Conservation (phyloP, 768 basidiomycete species). For the Termitomyces bulborhizus region DNA sequence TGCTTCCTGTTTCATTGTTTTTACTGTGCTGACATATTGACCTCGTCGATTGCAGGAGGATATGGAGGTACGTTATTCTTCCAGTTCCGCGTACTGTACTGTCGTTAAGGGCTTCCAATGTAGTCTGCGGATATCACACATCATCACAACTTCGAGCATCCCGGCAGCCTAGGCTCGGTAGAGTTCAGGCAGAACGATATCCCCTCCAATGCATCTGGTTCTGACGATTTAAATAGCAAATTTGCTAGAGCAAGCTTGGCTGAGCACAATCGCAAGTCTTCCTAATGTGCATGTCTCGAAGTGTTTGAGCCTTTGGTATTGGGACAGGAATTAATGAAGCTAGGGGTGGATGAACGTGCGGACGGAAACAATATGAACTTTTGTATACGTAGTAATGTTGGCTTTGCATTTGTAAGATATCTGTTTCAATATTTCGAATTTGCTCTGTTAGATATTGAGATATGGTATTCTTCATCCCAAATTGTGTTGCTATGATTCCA, state of each 20-base stretch:
- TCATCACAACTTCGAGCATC: constrained; percentile 32
- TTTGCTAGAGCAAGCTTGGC: constrained; percentile 24
- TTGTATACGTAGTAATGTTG: not conserved
- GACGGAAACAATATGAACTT: not conserved
- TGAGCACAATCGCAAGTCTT: constrained; percentile 13
- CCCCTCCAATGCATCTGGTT: constrained; percentile 11
- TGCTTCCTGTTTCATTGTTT: not conserved
- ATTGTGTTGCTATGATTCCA: too few species aligned
- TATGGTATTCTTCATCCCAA: too few species aligned
- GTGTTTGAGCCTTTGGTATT: not conserved
- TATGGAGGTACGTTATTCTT: constrained; percentile 19
- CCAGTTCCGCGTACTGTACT: not conserved
- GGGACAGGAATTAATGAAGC: not conserved
- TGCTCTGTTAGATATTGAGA: too few species aligned
- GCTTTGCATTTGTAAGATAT: not conserved
- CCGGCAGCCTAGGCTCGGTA: constrained; percentile 2
- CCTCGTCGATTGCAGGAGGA: constrained; percentile 23
- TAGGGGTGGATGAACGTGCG: not conserved
- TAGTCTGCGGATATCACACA: constrained; percentile 41
- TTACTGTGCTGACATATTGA: not conserved
- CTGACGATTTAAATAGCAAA: constrained; percentile 20
- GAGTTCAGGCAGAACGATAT: constrained; percentile 19
- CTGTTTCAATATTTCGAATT: not conserved
- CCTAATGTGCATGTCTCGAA: not conserved
- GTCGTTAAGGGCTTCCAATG: constrained; percentile 7